Evolutionary conservation across 306 rosid species (phyloP), one percentile per base, ranked within the genome.

Genomic region (Rosa lucieae): DNA sequence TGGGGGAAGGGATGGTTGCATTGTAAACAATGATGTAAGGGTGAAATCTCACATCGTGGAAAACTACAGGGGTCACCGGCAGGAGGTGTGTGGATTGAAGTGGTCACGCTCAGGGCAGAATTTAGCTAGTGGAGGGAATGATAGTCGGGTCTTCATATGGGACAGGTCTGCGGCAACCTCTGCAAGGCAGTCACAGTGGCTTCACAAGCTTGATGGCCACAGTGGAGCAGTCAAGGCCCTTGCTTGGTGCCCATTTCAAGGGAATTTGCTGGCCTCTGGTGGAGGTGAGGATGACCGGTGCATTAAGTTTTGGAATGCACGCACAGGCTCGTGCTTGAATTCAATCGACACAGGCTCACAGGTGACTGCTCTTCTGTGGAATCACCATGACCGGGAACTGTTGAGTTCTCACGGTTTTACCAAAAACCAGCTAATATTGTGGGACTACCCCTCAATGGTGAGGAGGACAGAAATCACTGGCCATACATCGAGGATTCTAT

Each of bases 381-480:
- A 80, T 82, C 85, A 87, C 85, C 86, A 89, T 12, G 97, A 92
- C 83, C 87, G 90, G 13, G 95, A 90, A 85, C 79, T 92, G 68
- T 93, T 90, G 56, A 90, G 95, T 81, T 87, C 95, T 5, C 97
- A 92, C 44, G 97, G 97, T 5, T 89, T 83, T 73, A 79, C 89
- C 82, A 89, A 70, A 89, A 92, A 29, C 75, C 93, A 83, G 79
- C 78, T 83, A n/a, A 80, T 90, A 56, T 93, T 92, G 70, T 92
- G 97, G 97, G 87, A 90, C 44, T 92, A 92, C 65, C 97, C 97
- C 13, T 92, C 97, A 13, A 92, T 92, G 93, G 83, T 83, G 79
- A 90, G 86, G 82, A 84, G 84, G 89, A 87, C 87, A 12, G 93
- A 90, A 84, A 90, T 90, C 70, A 80, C 56, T 11, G 94, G 90